Evolutionary conservation across 495 filamentous ascomycete species (phyloP), one percentile per base, ranked within the genome.

Genomic region (Aspergillus sclerotioniger): DNA sequence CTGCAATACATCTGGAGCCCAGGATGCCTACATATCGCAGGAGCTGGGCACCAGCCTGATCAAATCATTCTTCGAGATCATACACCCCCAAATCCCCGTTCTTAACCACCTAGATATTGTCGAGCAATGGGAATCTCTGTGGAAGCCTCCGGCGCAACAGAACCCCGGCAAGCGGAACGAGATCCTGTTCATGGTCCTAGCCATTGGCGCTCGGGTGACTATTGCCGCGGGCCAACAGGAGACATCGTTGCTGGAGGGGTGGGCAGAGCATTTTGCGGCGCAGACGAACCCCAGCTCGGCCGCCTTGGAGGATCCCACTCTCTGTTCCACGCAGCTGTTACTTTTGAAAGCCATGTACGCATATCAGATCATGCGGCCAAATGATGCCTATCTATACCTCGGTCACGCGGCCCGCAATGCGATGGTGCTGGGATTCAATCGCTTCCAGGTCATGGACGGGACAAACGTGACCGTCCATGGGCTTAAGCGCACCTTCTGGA

Each of bases 241-340:
- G 16, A 35, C 49, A 5, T 0, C 12, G 6, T 15, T 16, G 17
- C 1, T 35, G 5, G 31, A 51, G 10, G 28, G 15, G 2, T 51
- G 49, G 49, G 49, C 49, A 3, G 29, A 51, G 9, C 49, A 51
- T 51, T 51, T 51, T 32, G 25, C 49, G 8, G 17, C 8, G 16
- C 29, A 51, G 31, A 29, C 49, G 7, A 51, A 35, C 17, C 8
- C 17, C 3, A n/a, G 29, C 4, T 9, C 8, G 9, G 29, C 6
- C 28, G 17, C 25, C 6, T 51, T 51, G 10, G 28, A 51, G 17
- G 29, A 51, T 15, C 7, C 16, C 4, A 51, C 28, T 32, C 49
- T 51, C 7, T 1, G 7, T 16, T 33, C 28, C 10, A 51, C 49
- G 49, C 25, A 33, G 8, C 33, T 51, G 3, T 16, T 51, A 10